A percentile compares a stretch with the other conserved stretches of the same genome.
These are phyloP conservation scores for Ophiostoma sp. DNA, from an alignment of 2,329 filamentous ascomycete genomes.

Conservation along the genomic window DNA sequence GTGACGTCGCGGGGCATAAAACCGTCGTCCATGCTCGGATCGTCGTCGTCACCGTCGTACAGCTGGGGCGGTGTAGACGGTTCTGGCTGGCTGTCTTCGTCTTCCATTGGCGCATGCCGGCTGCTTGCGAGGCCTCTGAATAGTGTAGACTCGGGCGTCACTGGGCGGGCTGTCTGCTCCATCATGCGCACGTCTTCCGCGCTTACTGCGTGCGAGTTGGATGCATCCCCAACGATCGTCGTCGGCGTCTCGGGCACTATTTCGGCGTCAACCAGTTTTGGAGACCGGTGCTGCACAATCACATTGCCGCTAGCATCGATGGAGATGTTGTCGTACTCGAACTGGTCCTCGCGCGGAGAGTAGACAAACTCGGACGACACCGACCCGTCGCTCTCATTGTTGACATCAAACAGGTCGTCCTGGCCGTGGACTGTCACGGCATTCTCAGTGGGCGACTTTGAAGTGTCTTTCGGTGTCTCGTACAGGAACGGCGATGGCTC, in stretches of 20 bases:
- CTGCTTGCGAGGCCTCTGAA: not conserved
- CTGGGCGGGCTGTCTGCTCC: not conserved
- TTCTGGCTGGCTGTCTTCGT: not conserved
- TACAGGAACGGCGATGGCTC: slow-evolving; percentile 19
- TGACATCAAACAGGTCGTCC: slow-evolving; percentile 34
- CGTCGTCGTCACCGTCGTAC: slow-evolving; percentile 19
- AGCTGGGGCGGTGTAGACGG: slow-evolving; percentile 25
- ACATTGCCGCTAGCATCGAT: slow-evolving; percentile 6
- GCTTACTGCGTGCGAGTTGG: not conserved
- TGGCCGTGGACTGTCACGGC: slow-evolving; percentile 36
- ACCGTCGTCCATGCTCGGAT: slow-evolving; percentile 25
- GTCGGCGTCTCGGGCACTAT: slow-evolving; percentile 5
- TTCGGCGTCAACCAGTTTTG: not conserved
- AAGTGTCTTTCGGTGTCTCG: not conserved
- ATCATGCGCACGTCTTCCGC: not conserved
- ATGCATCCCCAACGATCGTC: not conserved
- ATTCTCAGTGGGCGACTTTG: slow-evolving; percentile 27
- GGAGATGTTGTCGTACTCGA: slow-evolving; percentile 11
- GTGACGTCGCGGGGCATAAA: slow-evolving; percentile 34
- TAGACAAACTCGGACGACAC: slow-evolving; percentile 8
- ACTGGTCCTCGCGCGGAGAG: not conserved
- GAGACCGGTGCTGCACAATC: slow-evolving; percentile 12
- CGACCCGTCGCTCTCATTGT: slow-evolving; percentile 20
- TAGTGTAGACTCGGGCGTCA: not conserved
- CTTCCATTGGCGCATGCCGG: not conserved